Base-by-base conservation (phyloP, 163 green algal genomes). In the Coccomyxa subellipsoidea region DNA sequence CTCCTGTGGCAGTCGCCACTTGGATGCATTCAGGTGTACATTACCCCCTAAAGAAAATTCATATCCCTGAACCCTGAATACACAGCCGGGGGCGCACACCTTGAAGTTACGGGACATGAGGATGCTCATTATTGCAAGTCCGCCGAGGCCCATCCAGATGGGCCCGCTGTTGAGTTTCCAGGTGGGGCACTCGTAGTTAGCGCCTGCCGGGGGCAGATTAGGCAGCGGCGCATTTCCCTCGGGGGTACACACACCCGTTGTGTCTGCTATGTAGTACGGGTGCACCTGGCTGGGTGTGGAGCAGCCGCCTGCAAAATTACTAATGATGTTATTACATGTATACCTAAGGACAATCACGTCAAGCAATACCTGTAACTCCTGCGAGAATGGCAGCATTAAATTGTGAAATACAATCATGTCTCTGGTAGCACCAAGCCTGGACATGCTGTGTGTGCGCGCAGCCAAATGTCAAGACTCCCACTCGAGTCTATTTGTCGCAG, bases 81-180 rank as follows among this genome's bases (percentile, higher is more conserved):
- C n/a, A n/a, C n/a, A n/a, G n/a, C n/a, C n/a, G n/a, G 47, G 23
- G 47, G 47, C 21, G 47, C 2, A 12, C 66, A 73, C 66, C n/a
- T n/a, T 37, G 85, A 95, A 87, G 32, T 88, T 86, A 18, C 86
- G 86, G 21, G 85, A 86, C 79, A 94, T 91, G 38, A 93, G 85
- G 53, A 95, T 85, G n/a, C 88, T 77, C 73, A 92, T 90, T 29
- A 95, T 84, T 18, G 90, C 82, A 53, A 88, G 84, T 54, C 91
- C 86, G 31, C 89, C 84, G 69, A 96, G 91, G 79, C 92, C 92
- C 71, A 95, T 88, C 92, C 91, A 95, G 81, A 92, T 87, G 27
- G 86, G 89, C 53, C 82, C 81, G 38, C 73, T 84, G 29, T 89
- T 83, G 89, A 95, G 91, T 82, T 89, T 88, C 25, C 37, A 78